Evolutionary conservation across 2,329 filamentous ascomycete species (phyloP).

Genomic region (Helicocarpus griseus): DNA sequence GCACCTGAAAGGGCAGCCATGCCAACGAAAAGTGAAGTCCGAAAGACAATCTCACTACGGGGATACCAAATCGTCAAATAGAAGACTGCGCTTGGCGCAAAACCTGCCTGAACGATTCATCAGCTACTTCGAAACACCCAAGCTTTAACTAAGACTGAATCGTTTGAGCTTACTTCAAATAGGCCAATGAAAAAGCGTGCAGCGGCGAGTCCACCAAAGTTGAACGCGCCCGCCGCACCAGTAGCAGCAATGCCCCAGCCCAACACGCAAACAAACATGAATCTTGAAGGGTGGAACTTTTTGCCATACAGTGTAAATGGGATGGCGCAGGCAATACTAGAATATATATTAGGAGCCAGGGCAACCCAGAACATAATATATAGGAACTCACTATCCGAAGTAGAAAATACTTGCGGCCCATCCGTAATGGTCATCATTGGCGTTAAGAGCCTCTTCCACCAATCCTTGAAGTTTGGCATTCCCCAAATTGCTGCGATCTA

Average conservation of each 20-base stretch:
- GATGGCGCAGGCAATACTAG: conserved; percentile 9
- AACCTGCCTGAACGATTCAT: conserved; percentile 45
- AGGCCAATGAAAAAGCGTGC: conserved; percentile 51
- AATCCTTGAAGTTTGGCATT: conserved; percentile 12
- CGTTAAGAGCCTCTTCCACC: conserved; percentile 7
- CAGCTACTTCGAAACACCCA: too few species aligned
- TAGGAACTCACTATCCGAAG: conserved; percentile 11
- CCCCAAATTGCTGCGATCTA: conserved; percentile 12
- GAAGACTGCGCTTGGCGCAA: conserved; percentile 51
- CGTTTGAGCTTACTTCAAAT: conserved; percentile 35
- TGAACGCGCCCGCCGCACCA: conserved; percentile 42
- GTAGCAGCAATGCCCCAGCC: conserved; percentile 49
- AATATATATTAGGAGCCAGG: conserved; percentile 1
- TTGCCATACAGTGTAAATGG: conserved; percentile 12
- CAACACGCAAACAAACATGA: conserved; percentile 11
- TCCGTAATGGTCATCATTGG: conserved; percentile 8
- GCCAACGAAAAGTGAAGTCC: conserved; percentile 47
- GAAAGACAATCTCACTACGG: conserved; percentile 43
- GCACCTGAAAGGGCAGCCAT: conserved; percentile 44
- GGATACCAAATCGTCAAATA: conserved; percentile 53
- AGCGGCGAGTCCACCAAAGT: conserved; percentile 45
- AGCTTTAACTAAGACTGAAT: not conserved
- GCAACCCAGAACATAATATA: not conserved
- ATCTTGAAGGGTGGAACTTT: conserved; percentile 10
- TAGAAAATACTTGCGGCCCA: conserved; percentile 13